Evolutionary conservation across 257 asterid species (phyloP).

Genomic region (Buddleja alternifolia): DNA sequence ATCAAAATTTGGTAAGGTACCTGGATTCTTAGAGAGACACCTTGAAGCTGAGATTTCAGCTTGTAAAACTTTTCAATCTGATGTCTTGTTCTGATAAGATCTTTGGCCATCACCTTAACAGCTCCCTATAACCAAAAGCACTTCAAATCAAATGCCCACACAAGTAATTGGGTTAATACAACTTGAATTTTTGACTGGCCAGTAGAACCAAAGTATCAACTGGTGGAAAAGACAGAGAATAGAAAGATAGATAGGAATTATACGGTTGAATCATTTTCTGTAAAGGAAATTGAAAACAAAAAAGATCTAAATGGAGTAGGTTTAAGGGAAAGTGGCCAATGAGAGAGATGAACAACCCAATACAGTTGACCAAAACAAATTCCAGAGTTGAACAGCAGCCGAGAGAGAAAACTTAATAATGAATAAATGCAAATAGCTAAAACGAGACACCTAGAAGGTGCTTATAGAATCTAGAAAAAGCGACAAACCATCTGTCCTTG

Average conservation of each 20-base stretch:
- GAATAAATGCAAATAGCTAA: too few species aligned
- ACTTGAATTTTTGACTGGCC: slow-evolving; percentile 2
- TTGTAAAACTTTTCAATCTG: slow-evolving; percentile 94
- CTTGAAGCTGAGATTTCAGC: slow-evolving; percentile 98
- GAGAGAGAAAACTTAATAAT: background rate
- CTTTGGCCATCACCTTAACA: slow-evolving; percentile 98
- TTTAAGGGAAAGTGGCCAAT: background rate
- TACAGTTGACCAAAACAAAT: too few species aligned
- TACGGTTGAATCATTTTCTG: background rate
- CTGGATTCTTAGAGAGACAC: slow-evolving; percentile 98
- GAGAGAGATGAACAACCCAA: slow-evolving; percentile 15
- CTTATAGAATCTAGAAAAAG: slow-evolving; percentile 12
- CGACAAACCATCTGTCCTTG: slow-evolving; percentile 94
- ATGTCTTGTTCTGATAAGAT: slow-evolving; percentile 96
- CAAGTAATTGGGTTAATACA: slow-evolving; percentile 20
- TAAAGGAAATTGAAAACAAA: background rate
- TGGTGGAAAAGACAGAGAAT: too few species aligned
- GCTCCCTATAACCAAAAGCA: slow-evolving; percentile 75
- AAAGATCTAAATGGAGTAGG: background rate
- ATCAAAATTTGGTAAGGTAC: slow-evolving; percentile 35
- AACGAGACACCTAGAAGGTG: slow-evolving; percentile 2
- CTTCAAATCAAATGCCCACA: slow-evolving; percentile 32
- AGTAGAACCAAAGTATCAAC: slow-evolving; percentile 20
- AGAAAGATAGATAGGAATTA: background rate
- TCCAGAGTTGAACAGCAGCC: too few species aligned